A percentile compares a stretch with the other conserved stretches of the same genome.
These are phyloP conservation scores for Fusarium austroafricanum DNA, from an alignment of 2,329 filamentous ascomycete genomes.

Conservation along the genomic window DNA sequence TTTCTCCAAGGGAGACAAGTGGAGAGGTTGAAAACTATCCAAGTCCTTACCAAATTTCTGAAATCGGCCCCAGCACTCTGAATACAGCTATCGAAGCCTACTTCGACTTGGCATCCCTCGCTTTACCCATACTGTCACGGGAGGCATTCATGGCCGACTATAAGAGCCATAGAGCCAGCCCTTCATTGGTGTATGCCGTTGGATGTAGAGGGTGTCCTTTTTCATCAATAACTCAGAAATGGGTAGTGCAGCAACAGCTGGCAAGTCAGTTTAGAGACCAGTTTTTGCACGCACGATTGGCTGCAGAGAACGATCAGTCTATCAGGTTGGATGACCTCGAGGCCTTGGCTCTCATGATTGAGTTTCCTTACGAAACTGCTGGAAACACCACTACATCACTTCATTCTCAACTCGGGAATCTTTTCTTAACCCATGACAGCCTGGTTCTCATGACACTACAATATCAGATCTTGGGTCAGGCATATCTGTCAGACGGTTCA, in stretches of 20 bases:
- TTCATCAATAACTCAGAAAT: background rate
- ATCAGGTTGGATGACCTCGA: constrained; percentile 4
- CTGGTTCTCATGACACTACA: background rate
- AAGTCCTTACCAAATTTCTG: background rate
- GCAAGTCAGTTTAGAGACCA: background rate
- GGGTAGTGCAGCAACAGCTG: background rate
- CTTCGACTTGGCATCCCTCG: background rate
- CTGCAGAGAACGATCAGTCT: background rate
- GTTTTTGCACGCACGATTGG: background rate
- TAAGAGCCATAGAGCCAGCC: background rate
- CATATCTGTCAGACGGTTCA: background rate
- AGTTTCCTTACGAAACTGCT: background rate
- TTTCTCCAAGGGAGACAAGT: background rate
- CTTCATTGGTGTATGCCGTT: background rate
- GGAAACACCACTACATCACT: background rate
- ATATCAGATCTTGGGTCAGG: background rate
- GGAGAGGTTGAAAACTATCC: too few species aligned
- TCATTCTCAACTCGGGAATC: background rate
- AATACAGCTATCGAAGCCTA: background rate
- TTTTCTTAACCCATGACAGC: background rate
- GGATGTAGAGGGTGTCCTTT: background rate
- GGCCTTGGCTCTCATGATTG: constrained; percentile 1
- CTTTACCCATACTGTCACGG: background rate
- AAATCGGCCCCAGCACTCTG: background rate
- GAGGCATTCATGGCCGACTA: background rate